These are phyloP conservation scores for Aureobasidium zeae DNA, from an alignment of 2,329 filamentous ascomycete species.

Conservation along the genomic window DNA sequence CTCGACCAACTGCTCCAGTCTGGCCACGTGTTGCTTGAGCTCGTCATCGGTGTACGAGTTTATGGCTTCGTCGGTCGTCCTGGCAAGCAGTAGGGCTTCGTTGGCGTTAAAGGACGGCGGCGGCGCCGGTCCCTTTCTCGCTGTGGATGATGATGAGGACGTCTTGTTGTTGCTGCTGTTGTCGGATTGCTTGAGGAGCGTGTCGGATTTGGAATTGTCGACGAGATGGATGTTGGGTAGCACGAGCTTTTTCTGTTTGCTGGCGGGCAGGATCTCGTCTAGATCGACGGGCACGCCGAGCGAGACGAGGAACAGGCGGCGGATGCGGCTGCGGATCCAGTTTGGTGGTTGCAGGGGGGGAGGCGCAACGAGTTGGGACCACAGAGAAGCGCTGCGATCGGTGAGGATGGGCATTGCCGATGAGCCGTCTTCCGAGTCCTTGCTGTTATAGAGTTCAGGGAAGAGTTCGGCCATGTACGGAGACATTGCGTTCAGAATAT, in stretches of 20 bases:
- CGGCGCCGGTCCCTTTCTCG: slow-evolving; percentile 48
- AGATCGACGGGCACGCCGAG: slow-evolving; percentile 92
- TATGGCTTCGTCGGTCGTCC: slow-evolving; percentile 75
- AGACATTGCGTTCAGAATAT: slow-evolving; percentile 51
- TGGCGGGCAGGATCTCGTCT: slow-evolving; percentile 92
- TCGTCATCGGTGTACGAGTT: slow-evolving; percentile 70
- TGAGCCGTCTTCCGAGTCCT: slow-evolving; percentile 21
- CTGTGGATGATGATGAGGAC: too few species aligned
- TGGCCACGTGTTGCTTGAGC: slow-evolving; percentile 60
- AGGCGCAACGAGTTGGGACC: slow-evolving; percentile 92
- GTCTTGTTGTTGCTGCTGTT: slow-evolving; percentile 22
- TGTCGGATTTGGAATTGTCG: slow-evolving; percentile 23
- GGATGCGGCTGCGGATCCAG: slow-evolving; percentile 93
- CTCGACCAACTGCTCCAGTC: slow-evolving; percentile 59
- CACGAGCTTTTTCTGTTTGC: slow-evolving; percentile 95
- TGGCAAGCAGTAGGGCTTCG: slow-evolving; percentile 66
- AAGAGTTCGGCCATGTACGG: slow-evolving; percentile 61
- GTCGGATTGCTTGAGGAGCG: slow-evolving; percentile 15
- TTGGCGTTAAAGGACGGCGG: slow-evolving; percentile 71
- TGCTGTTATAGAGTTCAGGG: slow-evolving; percentile 45
- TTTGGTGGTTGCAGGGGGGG: slow-evolving; percentile 91
- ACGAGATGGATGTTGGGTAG: slow-evolving; percentile 61
- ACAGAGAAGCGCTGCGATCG: slow-evolving; percentile 78
- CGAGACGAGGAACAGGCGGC: slow-evolving; percentile 88
- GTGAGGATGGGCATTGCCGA: slow-evolving; percentile 55